These are phyloP conservation scores for Piromyces finnis DNA, from an alignment of 192 early-diverging fungal genomes.

Conservation along the genomic window DNA sequence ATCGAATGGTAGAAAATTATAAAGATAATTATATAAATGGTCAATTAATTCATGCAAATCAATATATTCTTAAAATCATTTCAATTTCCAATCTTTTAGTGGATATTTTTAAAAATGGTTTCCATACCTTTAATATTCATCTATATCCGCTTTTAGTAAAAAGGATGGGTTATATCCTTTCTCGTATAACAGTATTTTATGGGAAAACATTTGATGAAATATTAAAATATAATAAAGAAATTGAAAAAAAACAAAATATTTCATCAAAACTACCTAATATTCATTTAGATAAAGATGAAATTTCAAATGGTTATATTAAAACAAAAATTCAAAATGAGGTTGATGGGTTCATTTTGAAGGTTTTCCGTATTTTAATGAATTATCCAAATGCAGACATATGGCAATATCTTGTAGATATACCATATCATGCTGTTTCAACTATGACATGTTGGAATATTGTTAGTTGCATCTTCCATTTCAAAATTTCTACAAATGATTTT, in stretches of 20 bases:
- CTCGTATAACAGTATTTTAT: background rate
- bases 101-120: background rate
- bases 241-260: background rate
- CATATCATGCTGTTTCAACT: background rate
- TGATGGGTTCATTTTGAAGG: background rate
- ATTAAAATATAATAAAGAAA: background rate
- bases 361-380: background rate
- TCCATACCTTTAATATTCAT: background rate
- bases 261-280: background rate
- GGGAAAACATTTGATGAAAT: background rate
- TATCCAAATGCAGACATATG: background rate
- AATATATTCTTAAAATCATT: background rate
- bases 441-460: background rate
- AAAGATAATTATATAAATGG: background rate
- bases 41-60: background rate
- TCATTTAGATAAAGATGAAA: background rate
- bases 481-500: background rate
- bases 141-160: background rate
- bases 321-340: background rate
- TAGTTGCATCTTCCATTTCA: background rate
- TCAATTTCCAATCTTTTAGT: background rate
- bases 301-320: background rate
- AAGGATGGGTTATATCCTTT: background rate
- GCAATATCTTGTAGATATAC: background rate
- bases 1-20: background rate